Percentiles rank a stretch among this genome's conserved stretches.
phyloP scores from a whole-genome alignment of 2,329 filamentous ascomycete species.

The Colletotrichum echinochloae region DNA sequence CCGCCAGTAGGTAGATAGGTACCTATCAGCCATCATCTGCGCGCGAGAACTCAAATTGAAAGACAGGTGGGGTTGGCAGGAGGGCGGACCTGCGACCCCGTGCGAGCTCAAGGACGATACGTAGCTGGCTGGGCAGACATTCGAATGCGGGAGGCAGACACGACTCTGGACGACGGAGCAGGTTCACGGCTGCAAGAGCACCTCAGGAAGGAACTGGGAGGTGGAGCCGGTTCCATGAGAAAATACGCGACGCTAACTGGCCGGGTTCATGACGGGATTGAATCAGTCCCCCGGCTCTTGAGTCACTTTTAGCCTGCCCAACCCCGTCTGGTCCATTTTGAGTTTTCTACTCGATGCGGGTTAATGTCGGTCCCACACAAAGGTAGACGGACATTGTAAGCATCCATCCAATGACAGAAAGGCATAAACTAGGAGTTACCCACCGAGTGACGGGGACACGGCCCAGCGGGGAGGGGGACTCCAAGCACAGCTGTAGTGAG shows the following conservation, averaged over 20 bases:
- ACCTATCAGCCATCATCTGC: neutral
- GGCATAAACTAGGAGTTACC: neutral
- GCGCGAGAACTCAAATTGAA: neutral
- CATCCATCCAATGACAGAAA: constrained; percentile 11
- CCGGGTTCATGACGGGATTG: constrained; percentile 25
- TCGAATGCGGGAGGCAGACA: constrained; percentile 12
- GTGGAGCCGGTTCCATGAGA: constrained; percentile 18
- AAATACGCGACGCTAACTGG: constrained; percentile 17
- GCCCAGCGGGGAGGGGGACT: constrained; percentile 6
- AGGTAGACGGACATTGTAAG: constrained; percentile 27
- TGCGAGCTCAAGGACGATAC: constrained; percentile 5
- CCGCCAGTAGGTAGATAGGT: too few species aligned
- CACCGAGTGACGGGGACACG: constrained; percentile 21
- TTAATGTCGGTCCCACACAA: neutral
- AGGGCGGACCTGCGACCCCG: constrained; percentile 3
- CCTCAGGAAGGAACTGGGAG: constrained; percentile 36
- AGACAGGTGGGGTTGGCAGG: constrained; percentile 9
- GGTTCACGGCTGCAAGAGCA: constrained; percentile 4
- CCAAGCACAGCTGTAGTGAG: constrained; percentile 28
- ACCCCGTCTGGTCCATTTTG: constrained; percentile 36
- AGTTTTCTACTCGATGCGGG: constrained; percentile 34
- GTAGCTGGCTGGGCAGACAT: constrained; percentile 31
- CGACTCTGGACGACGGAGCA: neutral
- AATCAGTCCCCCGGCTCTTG: constrained; percentile 33
- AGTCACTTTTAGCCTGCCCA: constrained; percentile 26